Evolutionary conservation across 805 yeast species (phyloP), one percentile per base, ranked within the genome.

Genomic region (Millerago galiae): DNA sequence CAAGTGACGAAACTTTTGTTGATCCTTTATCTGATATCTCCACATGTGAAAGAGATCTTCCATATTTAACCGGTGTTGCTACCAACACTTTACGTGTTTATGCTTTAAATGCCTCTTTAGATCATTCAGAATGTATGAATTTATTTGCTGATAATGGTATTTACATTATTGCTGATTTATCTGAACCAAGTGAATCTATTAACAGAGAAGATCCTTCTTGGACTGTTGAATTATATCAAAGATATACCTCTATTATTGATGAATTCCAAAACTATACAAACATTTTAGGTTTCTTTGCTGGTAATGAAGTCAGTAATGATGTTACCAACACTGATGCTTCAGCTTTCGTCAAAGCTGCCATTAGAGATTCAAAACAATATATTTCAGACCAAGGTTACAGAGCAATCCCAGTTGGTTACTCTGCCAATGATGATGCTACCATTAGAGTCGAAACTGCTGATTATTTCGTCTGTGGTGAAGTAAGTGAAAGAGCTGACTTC

Each of bases 231-330:
- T 66, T 83, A 51, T 81, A 68, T 61, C 65, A 76, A 41, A 77
- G 90, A 69, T 84, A 84, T 68, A 78, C 81, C 41, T 55, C 70
- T 6, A 86, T 83, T 40, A 78, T 84, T 53, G 91, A 84, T 60
- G 61, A 65, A 55, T 78, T 84, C 72, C 75, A 75, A 45, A 70
- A 74, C 59, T 83, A 83, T 64, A 73, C 85, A 56, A 84, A 83
- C 62, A 72, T 82, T 40, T 68, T 84, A 52, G 93, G 93, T 55
- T 84, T 83, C 73, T 83, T 83, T 62, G 91, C 91, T 37, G 91
- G 91, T 72, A 84, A 84, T 60, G 91, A 84, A 72, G 91, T 84
- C 49, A 74, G 88, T 56, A 83, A 83, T 65, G 72, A 76, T 54
- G 61, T 60, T 27, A 59, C 75, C 53, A 83, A 81, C 67, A 79